A percentile compares a stretch with the other conserved stretches of the same genome.
These are phyloP conservation scores for Wickerhamomyces rabaulensis DNA, from an alignment of 805 yeast species.

Conservation along the genomic window DNA sequence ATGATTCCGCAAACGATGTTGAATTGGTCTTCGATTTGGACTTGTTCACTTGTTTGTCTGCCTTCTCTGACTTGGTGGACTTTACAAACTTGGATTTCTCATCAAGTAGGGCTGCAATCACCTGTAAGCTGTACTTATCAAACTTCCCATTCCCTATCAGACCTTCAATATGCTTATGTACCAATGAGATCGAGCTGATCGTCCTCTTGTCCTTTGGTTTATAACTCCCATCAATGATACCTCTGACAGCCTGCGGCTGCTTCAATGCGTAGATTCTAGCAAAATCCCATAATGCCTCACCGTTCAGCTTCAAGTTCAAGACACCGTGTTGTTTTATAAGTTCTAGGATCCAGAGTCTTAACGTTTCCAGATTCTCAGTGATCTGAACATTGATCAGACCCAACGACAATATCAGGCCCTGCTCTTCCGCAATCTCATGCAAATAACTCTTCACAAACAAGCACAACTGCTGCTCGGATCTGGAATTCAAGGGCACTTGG, in stretches of 20 bases:
- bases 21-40: neutral
- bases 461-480: slow-evolving; percentile 54
- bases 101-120: slow-evolving; percentile 11
- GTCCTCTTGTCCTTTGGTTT: slow-evolving; percentile 26
- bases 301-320: slow-evolving; percentile 49
- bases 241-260: slow-evolving; percentile 40
- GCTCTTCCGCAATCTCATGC: slow-evolving; percentile 56
- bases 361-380: slow-evolving; percentile 39
- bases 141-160: slow-evolving; percentile 30
- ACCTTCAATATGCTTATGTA: slow-evolving; percentile 50
- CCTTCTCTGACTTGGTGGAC: neutral
- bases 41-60: neutral
- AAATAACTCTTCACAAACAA: slow-evolving; percentile 53
- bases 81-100: slow-evolving; percentile 1
- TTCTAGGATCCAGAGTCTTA: slow-evolving; percentile 37
- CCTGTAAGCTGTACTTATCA: slow-evolving; percentile 14
- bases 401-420: slow-evolving; percentile 55
- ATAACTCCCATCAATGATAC: slow-evolving; percentile 47
- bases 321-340: slow-evolving; percentile 53
- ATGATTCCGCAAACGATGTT: slow-evolving; percentile 43
- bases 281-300: slow-evolving; percentile 63
- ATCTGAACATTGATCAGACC: slow-evolving; percentile 74
- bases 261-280: slow-evolving; percentile 45
- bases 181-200: slow-evolving; percentile 28
- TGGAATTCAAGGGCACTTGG: slow-evolving; percentile 37